Evolutionary conservation across 1,284 basidiomycete species (phyloP), one percentile per base, ranked within the genome.

Genomic region (Ceratobasidium sp.): DNA sequence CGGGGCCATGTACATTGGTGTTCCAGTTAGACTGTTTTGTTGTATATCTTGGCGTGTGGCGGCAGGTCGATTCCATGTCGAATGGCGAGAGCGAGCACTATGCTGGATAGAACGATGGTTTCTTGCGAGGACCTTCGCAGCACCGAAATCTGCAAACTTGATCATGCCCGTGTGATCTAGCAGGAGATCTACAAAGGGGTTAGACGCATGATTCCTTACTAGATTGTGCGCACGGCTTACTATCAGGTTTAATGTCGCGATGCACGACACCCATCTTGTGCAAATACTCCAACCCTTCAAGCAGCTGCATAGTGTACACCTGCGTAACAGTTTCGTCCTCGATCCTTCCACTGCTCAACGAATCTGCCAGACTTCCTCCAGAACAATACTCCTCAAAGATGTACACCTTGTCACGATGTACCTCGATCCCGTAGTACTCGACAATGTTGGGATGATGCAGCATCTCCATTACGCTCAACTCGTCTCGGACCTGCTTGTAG

Each of bases 1-100:
- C 0, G 97, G 97, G 10, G 95, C 97, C 93, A 99, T 98, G 82
- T 99, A 99, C 97, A 99, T 99, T 0, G 97, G 97, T 21, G 97
- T 99, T 14, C 97, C 97, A 1, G 97, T 98, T 39, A 98, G 83
- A 78, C 92, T 93, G 81, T 93, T 93, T 16, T 50, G 43, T 80
- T 92, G 93, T 14, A 79, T 78, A 39, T 80, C 77, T 2, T 78
- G 76, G 14, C 77, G 76, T 12, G 78, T 77, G 72, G 85, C 84
- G n/a, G 84, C 77, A 3, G 79, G 80, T 21, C 88, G 87, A 36
- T 90, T 88, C 57, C 57, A 58, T 39, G 32, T 39, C 36, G 64
- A 34, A 14, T 30, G 32, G 48, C 64, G 64, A 32, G 64, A 67
- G 28, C 62, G 62, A 18, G 50, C 1, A 53, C 28, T 55, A 30